These are phyloP conservation scores for Eucalyptus paniculata DNA, from an alignment of 345 rosid genomes.

Conservation along the genomic window DNA sequence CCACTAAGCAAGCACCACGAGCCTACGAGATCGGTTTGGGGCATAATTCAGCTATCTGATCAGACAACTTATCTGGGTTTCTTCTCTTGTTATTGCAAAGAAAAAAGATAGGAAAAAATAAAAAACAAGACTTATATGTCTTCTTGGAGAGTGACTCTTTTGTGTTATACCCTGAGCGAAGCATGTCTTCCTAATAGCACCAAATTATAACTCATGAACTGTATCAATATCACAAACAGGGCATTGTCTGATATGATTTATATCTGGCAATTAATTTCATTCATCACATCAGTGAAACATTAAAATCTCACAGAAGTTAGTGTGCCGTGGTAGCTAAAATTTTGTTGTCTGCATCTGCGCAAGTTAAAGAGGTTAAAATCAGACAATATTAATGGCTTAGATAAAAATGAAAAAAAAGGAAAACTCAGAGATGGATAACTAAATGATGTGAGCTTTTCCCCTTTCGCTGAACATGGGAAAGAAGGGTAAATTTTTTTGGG, in stretches of 20 bases:
- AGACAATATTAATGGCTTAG: neutral
- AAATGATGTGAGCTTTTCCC: neutral
- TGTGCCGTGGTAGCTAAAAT: neutral
- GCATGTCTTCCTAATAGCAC: neutral
- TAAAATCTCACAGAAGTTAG: neutral
- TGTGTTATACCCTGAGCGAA: neutral
- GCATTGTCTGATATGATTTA: neutral
- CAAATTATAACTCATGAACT: neutral
- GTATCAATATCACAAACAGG: neutral
- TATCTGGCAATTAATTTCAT: neutral
- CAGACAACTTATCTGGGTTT: neutral
- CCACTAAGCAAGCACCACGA: neutral
- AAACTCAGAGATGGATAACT: neutral
- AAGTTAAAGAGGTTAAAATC: neutral
- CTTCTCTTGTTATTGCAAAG: neutral
- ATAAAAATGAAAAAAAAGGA: neutral
- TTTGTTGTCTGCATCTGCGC: neutral
- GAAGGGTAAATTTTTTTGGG: neutral
- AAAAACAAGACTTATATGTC: neutral
- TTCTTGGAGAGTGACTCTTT: neutral
- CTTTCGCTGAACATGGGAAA: neutral
- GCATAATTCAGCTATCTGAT: neutral
- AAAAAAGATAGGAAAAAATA: neutral
- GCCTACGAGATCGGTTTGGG: neutral
- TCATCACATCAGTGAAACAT: neutral